A percentile compares a stretch with the other conserved stretches of the same genome.
Evolutionary conservation across 352 stramenopile species (phyloP).

Genomic region (Plasmopara halstedii): DNA sequence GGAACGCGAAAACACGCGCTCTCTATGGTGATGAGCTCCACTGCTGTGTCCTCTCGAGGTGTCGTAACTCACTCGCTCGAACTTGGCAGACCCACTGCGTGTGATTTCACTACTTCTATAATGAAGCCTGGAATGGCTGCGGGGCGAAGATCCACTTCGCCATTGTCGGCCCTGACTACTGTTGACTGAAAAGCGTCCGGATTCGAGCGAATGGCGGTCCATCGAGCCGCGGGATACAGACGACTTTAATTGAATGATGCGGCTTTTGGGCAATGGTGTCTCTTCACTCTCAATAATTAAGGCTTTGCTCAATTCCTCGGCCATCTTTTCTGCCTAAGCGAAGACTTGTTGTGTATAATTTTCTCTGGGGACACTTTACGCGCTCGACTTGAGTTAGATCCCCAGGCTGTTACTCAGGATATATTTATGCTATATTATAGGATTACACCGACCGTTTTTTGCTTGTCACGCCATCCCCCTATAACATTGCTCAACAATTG

Average conservation of each 20-base stretch:
- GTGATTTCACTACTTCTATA: constrained; percentile 10
- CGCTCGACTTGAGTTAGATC: constrained; percentile 2
- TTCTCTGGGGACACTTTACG: too few relatives aligned
- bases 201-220: constrained; percentile 16
- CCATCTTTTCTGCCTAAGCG: constrained; percentile 20
- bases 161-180: constrained; percentile 12
- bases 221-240: constrained; percentile 11
- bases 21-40: constrained; percentile 15
- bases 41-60: not conserved
- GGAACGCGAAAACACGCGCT: constrained; percentile 32
- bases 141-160: constrained; percentile 12
- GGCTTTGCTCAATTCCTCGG: constrained; percentile 19
- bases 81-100: constrained; percentile 24
- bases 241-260: constrained; percentile 21
- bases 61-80: constrained; percentile 17
- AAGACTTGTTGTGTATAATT: too few relatives aligned
- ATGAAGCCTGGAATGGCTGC: constrained; percentile 12
- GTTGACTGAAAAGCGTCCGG: constrained; percentile 7
- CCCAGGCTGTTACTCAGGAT: constrained; percentile 2
- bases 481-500: constrained; percentile 1
- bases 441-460: constrained; percentile 14
- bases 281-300: constrained; percentile 21
- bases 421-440: constrained; percentile 7
- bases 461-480: constrained; percentile 4
- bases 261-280: constrained; percentile 3